Percentiles rank a stretch among this genome's conserved stretches.
Conservation (phyloP, 1,284 basidiomycete species). For the Agaricales sp. region DNA sequence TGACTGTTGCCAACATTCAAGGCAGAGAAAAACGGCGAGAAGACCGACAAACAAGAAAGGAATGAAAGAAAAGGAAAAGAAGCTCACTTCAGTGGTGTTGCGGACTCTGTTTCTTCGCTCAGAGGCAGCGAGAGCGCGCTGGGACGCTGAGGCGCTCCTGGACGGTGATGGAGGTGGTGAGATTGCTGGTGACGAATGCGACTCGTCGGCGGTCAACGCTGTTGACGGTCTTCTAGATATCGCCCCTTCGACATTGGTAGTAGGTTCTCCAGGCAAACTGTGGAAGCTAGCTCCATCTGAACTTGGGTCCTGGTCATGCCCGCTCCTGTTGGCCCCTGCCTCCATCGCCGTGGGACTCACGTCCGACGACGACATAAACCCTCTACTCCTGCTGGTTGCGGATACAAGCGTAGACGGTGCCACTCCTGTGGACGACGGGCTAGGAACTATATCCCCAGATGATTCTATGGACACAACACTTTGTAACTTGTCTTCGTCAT, state of each 20-base stretch:
- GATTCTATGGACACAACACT: neutral
- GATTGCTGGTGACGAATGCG: neutral
- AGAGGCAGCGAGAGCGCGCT: neutral
- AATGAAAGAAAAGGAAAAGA: neutral
- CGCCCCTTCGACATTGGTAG: neutral
- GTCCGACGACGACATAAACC: no score
- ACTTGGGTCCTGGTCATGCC: no score
- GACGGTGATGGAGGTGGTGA: neutral
- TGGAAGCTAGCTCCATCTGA: conserved; percentile 44
- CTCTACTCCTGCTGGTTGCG: no score
- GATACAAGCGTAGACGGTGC: no score
- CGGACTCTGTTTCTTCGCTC: neutral
- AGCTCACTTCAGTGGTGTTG: neutral
- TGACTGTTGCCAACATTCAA: neutral
- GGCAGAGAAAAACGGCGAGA: neutral
- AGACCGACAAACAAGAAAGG: neutral
- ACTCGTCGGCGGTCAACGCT: neutral
- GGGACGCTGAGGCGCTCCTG: neutral
- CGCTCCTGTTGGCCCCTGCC: no score
- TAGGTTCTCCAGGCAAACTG: conserved; percentile 43
- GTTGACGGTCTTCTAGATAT: neutral
- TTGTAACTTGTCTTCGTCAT: conserved; percentile 18
- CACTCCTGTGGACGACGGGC: no score
- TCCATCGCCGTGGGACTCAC: no score
- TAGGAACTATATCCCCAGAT: no score